A percentile compares a stretch with the other conserved stretches of the same genome.
These are phyloP conservation scores for Guyanaporus albipodus DNA, from an alignment of 768 basidiomycete genomes.

Conservation along the genomic window DNA sequence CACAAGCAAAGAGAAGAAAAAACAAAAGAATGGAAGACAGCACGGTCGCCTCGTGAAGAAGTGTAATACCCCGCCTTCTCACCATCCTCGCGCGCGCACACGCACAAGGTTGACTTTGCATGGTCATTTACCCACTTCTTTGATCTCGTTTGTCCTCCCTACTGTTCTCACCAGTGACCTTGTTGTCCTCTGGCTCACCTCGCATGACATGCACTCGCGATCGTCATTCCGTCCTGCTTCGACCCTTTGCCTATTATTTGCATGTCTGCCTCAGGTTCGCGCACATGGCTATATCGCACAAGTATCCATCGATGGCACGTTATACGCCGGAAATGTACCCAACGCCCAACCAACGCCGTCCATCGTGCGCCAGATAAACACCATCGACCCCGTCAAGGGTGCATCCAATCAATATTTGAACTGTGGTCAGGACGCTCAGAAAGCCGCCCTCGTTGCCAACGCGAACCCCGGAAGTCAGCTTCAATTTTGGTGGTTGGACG, in stretches of 20 bases:
- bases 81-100: too few species aligned
- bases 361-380: slow-evolving; percentile 44
- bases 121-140: too few species aligned
- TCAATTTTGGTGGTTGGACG: slow-evolving; percentile 53
- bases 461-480: slow-evolving; percentile 59
- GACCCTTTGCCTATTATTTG: slow-evolving; percentile 9
- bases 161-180: too few species aligned
- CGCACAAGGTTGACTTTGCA: too few species aligned
- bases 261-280: slow-evolving; percentile 18
- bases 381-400: slow-evolving; percentile 50
- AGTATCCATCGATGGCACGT: slow-evolving; percentile 42
- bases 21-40: too few species aligned
- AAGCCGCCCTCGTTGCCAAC: slow-evolving; percentile 46
- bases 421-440: slow-evolving; percentile 54
- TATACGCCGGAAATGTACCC: slow-evolving; percentile 42
- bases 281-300: slow-evolving; percentile 45
- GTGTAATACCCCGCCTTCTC: too few species aligned
- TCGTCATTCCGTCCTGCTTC: background rate
- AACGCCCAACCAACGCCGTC: slow-evolving; percentile 36
- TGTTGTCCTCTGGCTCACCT: too few species aligned
- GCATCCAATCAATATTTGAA: slow-evolving; percentile 52
- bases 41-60: background rate
- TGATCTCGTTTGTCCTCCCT: background rate
- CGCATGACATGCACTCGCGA: slow-evolving; percentile 6
- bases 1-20: too few species aligned